phyloP scores from a whole-genome alignment of 1,284 basidiomycete genomes.

The Microbotryomycetes sp. region DNA sequence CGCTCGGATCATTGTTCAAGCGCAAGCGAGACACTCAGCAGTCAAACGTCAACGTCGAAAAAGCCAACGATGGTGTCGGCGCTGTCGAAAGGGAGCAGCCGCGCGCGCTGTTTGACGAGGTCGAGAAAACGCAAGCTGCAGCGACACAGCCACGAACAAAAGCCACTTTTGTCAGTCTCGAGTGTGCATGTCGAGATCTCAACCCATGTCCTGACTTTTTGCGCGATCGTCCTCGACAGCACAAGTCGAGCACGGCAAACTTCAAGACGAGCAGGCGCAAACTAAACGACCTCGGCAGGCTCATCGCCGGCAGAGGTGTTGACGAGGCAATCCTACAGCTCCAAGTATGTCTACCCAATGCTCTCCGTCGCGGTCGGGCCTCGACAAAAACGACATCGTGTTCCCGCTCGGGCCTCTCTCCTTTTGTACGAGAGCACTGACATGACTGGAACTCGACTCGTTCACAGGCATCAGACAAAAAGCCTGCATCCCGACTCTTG shows the following conservation, averaged over 20 bases:
- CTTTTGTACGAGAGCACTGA: neutral
- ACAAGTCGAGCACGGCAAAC: slow-evolving; percentile 80
- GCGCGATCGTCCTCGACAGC: slow-evolving; percentile 47
- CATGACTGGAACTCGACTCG: neutral
- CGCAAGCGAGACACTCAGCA: neutral
- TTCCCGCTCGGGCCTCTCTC: too few relatives aligned
- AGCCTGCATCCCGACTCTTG: slow-evolving; percentile 67
- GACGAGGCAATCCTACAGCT: slow-evolving; percentile 95
- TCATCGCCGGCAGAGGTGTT: slow-evolving; percentile 80
- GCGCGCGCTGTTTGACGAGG: neutral
- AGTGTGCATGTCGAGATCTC: neutral
- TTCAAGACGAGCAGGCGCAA: slow-evolving; percentile 94
- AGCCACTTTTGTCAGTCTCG: neutral
- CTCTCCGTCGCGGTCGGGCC: slow-evolving; percentile 74
- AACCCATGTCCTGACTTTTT: neutral
- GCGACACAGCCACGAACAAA: neutral
- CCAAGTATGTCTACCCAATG: slow-evolving; percentile 70
- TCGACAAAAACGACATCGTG: too few relatives aligned
- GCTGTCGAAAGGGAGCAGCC: neutral
- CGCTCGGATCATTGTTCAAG: neutral
- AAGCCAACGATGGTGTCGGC: neutral
- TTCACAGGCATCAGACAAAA: slow-evolving; percentile 24
- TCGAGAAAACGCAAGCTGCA: neutral
- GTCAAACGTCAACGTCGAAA: neutral
- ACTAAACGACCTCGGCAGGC: slow-evolving; percentile 75